Conservation (phyloP, 441 rosid species). For the Rhodomyrtus psidioides region DNA sequence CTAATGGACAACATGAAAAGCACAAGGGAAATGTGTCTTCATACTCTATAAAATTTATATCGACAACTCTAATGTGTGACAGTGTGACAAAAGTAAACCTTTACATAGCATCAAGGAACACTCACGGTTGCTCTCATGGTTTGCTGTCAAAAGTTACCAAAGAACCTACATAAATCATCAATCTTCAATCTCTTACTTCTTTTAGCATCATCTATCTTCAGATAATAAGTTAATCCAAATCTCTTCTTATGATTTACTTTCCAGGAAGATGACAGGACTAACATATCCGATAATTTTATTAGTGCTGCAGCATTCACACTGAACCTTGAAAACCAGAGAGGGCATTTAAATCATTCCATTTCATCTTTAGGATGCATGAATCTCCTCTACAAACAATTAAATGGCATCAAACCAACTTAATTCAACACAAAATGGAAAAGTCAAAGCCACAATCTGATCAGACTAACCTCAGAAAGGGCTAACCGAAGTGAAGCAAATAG, state of each 20-base stretch:
- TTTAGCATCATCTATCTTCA: background rate
- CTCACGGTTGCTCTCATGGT: background rate
- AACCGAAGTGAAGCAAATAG: constrained; percentile 72
- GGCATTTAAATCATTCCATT: background rate
- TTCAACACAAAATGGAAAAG: background rate
- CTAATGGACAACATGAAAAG: background rate
- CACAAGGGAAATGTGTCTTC: background rate
- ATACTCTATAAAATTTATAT: background rate
- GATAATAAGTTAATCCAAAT: background rate
- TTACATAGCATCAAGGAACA: background rate
- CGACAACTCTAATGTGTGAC: background rate
- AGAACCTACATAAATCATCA: background rate
- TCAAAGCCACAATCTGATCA: background rate
- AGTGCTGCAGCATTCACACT: background rate
- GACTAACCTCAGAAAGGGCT: constrained; percentile 68
- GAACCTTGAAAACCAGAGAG: background rate
- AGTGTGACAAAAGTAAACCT: background rate
- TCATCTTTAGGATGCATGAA: background rate
- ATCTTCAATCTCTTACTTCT: background rate
- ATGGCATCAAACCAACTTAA: background rate
- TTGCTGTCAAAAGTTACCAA: background rate
- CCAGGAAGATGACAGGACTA: background rate
- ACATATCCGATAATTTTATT: background rate
- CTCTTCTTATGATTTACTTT: background rate
- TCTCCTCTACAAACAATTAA: background rate